Evolutionary conservation across 352 stramenopile genomes (phyloP).

Genomic region (Phytophthora foliorum): DNA sequence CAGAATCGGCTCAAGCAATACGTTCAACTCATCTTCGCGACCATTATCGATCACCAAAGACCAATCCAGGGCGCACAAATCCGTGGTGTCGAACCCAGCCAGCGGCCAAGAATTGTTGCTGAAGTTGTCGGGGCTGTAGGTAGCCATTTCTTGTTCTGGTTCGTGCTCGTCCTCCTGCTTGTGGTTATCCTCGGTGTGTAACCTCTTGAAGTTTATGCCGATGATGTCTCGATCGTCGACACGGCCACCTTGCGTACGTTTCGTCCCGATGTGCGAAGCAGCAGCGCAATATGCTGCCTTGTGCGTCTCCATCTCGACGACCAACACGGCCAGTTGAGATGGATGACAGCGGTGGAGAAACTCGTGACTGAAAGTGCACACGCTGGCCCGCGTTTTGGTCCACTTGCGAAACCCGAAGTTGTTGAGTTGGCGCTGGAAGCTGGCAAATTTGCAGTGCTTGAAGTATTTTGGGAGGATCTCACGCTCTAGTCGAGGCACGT

Average conservation of each 20-base stretch:
- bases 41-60: slow-evolving; percentile 33
- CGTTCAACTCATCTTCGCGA: slow-evolving; percentile 38
- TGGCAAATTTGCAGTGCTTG: slow-evolving; percentile 93
- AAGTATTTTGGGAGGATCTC: slow-evolving; percentile 93
- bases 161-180: slow-evolving; percentile 29
- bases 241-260: slow-evolving; percentile 15
- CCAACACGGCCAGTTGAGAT: slow-evolving; percentile 19
- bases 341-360: slow-evolving; percentile 64
- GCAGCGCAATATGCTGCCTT: slow-evolving; percentile 32
- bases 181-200: slow-evolving; percentile 16
- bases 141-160: slow-evolving; percentile 34
- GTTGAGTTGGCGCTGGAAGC: slow-evolving; percentile 92
- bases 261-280: slow-evolving; percentile 21
- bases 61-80: slow-evolving; percentile 37
- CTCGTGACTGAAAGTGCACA: slow-evolving; percentile 79
- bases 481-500: slow-evolving; percentile 75
- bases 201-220: slow-evolving; percentile 14
- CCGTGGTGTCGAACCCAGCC: slow-evolving; percentile 22
- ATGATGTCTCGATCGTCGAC: slow-evolving; percentile 15
- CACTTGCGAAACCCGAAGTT: slow-evolving; percentile 93
- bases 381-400: slow-evolving; percentile 69
- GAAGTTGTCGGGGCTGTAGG: slow-evolving; percentile 26
- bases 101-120: slow-evolving; percentile 18
- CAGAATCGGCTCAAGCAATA: slow-evolving; percentile 35
- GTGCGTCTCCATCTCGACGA: slow-evolving; percentile 29